Base-by-base conservation (phyloP, 768 basidiomycete genomes). In the Phaeotremella skinneri region DNA sequence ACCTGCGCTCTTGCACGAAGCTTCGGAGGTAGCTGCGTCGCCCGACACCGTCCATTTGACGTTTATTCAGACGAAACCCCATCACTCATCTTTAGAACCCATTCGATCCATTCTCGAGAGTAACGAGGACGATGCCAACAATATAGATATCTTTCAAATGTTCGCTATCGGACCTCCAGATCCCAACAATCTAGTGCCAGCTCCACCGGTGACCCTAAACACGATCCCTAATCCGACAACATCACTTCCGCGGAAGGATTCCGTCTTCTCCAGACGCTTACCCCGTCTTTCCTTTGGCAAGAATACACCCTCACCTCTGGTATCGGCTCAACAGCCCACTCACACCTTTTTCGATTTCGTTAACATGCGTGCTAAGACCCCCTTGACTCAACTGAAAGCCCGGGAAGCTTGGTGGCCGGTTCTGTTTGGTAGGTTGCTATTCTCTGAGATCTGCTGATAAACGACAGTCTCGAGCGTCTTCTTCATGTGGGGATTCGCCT, bases 401-500 rank as follows among this genome's bases (percentile, higher is more conserved):
- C 58, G 53, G n/a, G 73, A 75, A 52, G 72, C 71, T 7, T 68
- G 69, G 62, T 66, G 71, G 59, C 73, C 72, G 1, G 55, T 72
- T 29, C 30, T 69, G 34, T 73, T 70, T 48, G 68, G 72, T 74
- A 42, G 55, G 72, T 63, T 26, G 11, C 9, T n/a, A 23, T 23
- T n/a, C 26, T 37, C 14, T 21, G 34, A 52, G 16, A 30, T 47
- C 23, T 11, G 13, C 43, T 27, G 29, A 41, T 50, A 9, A 39
- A 39, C 37, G 9, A 9, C 57, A 68, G 72, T 71, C 2, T 69
- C 70, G 6, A 67, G 55, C 47, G 66, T 76, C 14, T 73, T 74
- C 65, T 67, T 74, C 64, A 41, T 72, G 14, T 76, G 75, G 75
- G 75, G 75, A 7, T 73, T 74, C 59, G 68, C 69, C 2, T 74